Percentiles rank a stretch among this genome's conserved stretches.
phyloP scores from a whole-genome alignment of 345 rosid species.

The Hypericum perforatum region DNA sequence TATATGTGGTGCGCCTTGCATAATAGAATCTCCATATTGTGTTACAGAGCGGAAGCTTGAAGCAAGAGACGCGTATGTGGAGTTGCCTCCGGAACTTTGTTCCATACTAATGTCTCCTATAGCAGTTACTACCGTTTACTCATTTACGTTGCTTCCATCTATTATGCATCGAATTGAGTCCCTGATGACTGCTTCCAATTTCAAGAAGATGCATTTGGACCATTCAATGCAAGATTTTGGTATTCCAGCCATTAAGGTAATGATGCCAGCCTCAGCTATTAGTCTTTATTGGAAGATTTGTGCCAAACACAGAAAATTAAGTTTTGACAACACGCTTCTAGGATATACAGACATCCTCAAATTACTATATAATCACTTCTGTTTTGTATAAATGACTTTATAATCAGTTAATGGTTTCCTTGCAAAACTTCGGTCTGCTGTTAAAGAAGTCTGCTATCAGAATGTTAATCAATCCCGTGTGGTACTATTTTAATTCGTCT shows the following conservation, averaged over 20 bases:
- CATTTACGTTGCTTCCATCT: constrained; percentile 66
- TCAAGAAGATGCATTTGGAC: constrained; percentile 45
- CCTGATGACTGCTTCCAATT: constrained; percentile 58
- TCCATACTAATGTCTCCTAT: constrained; percentile 46
- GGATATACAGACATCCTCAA: too few species aligned
- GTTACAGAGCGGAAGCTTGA: too few species aligned
- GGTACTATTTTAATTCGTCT: too few species aligned
- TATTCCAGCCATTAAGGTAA: constrained; percentile 73
- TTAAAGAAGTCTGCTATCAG: too few species aligned
- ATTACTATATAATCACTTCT: too few species aligned
- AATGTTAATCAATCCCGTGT: too few species aligned
- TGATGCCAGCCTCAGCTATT: background rate
- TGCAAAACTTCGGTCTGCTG: too few species aligned
- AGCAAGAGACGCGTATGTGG: constrained; percentile 31
- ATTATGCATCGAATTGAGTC: constrained; percentile 70
- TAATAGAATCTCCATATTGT: constrained; percentile 9
- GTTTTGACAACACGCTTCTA: too few species aligned
- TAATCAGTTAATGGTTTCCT: too few species aligned
- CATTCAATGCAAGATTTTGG: constrained; percentile 23
- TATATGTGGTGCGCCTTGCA: background rate
- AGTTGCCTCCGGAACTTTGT: constrained; percentile 92
- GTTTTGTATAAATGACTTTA: too few species aligned
- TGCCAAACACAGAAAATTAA: too few species aligned
- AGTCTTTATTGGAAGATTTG: too few species aligned
- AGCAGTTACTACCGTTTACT: constrained; percentile 53